Percentiles rank a stretch among this genome's conserved stretches.
Conservation (phyloP, 2,329 filamentous ascomycete genomes). For the Talaromyces marneffei region DNA sequence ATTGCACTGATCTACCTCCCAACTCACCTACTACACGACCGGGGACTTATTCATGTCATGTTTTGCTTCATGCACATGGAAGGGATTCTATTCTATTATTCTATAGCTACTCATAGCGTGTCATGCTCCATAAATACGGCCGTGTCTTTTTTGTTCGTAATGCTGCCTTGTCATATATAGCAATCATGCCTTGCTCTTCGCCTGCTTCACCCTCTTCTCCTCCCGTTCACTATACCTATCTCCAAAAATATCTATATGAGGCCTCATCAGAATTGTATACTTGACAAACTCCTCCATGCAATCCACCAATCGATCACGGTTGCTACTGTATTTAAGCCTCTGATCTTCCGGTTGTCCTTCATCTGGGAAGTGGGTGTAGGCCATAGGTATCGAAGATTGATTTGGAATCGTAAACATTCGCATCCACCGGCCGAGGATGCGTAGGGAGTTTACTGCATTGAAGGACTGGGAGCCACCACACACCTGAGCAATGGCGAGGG, state of each 20-base stretch:
- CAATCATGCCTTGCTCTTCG: slow-evolving; percentile 7
- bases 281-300: slow-evolving; percentile 68
- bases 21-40: not conserved
- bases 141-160: not conserved
- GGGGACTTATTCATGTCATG: not conserved
- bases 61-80: not conserved
- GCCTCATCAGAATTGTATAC: slow-evolving; percentile 60
- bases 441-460: slow-evolving; percentile 61
- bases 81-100: not conserved
- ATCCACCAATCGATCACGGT: slow-evolving; percentile 57
- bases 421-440: slow-evolving; percentile 64
- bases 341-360: slow-evolving; percentile 43
- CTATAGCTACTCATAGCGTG: not conserved
- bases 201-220: slow-evolving; percentile 24
- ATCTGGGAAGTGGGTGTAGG: slow-evolving; percentile 58
- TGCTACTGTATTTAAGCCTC: slow-evolving; percentile 50
- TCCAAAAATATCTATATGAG: slow-evolving; percentile 55
- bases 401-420: slow-evolving; percentile 64
- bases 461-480: slow-evolving; percentile 61
- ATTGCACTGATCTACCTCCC: too few relatives aligned
- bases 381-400: slow-evolving; percentile 58
- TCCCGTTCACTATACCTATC: slow-evolving; percentile 58
- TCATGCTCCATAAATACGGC: not conserved
- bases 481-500: slow-evolving; percentile 57
- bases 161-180: not conserved